phyloP scores from a whole-genome alignment of 2,329 filamentous ascomycete genomes.

The Aspergillus sclerotialis region DNA sequence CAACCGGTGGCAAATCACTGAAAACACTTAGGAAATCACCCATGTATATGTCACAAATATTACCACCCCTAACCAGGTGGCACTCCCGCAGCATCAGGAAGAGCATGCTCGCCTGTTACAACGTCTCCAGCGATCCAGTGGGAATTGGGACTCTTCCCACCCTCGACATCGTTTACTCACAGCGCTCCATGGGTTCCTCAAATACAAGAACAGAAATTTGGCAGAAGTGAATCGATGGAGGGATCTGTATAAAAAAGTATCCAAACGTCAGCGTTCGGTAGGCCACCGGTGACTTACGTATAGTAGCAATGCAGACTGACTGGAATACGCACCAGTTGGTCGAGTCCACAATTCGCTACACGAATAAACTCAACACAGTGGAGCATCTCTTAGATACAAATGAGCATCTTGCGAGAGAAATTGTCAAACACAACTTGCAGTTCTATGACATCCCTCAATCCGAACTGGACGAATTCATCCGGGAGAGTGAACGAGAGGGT shows the following conservation, averaged over 20 bases:
- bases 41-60: not conserved
- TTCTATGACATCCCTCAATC: conserved; percentile 41
- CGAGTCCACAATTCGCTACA: conserved; percentile 52
- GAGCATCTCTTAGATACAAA: conserved; percentile 41
- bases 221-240: conserved; percentile 14
- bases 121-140: not conserved
- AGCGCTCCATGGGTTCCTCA: conserved; percentile 18
- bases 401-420: conserved; percentile 39
- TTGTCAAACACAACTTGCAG: conserved; percentile 38
- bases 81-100: not conserved
- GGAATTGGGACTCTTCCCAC: conserved; percentile 13
- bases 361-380: conserved; percentile 44
- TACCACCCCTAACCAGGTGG: too few species aligned
- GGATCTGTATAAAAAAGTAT: conserved; percentile 14
- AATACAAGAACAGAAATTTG: conserved; percentile 14
- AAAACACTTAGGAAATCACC: not conserved
- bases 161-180: conserved; percentile 20
- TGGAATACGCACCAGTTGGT: conserved; percentile 41
- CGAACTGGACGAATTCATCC: conserved; percentile 41
- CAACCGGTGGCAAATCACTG: too few species aligned
- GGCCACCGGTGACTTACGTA: not conserved
- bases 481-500: conserved; percentile 29
- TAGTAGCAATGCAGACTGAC: not conserved
- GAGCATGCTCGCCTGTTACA: not conserved
- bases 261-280: conserved; percentile 12